Evolutionary conservation across 2,329 filamentous ascomycete genomes (phyloP), one percentile per base, ranked within the genome.

Genomic region (Aotearoamyces nothofagi): DNA sequence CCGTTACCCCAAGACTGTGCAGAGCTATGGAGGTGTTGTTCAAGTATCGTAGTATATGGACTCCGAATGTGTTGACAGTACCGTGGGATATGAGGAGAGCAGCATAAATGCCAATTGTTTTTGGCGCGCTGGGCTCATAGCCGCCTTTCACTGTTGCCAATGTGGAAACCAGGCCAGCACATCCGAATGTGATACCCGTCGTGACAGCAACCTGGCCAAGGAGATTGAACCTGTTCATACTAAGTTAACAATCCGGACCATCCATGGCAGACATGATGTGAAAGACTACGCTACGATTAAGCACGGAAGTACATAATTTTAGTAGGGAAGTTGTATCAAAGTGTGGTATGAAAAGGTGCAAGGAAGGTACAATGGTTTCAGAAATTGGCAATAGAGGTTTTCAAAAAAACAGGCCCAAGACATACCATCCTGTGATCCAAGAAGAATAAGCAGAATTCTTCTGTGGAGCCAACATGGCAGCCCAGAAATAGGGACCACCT

Each of bases 401-500:
- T n/a, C n/a, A n/a, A n/a, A n/a, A n/a, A n/a, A n/a, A n/a, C n/a
- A n/a, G n/a, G n/a, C n/a, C n/a, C n/a, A 29, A 11, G 9, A 29
- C 29, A 10, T 37, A 46, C 53, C 53, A 60, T 15, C 58, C 59
- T n/a, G 57, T 60, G 17, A 60, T 51, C 58, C 59, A 63, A 13
- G 51, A 52, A 22, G 52, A 53, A 42, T 60, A 61, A 3, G 57
- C 55, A 2, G 55, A 56, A 32, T 53, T 47, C 31, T 50, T 44
- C 5, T 54, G 50, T 1, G 65, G 65, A 3, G 67, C 63, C 17
- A 72, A 55, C 37, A 69, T 57, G 2, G 66, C 66, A 1, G 65
- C 57, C 67, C 68, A 72, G 45, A 69, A 71, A 42, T 73, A 72
- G 2, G 66, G 66, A 1, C 67, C 67, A 22, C 66, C 67, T 25